Conservation (phyloP, 805 yeast genomes). For the Lachancea waltii region DNA sequence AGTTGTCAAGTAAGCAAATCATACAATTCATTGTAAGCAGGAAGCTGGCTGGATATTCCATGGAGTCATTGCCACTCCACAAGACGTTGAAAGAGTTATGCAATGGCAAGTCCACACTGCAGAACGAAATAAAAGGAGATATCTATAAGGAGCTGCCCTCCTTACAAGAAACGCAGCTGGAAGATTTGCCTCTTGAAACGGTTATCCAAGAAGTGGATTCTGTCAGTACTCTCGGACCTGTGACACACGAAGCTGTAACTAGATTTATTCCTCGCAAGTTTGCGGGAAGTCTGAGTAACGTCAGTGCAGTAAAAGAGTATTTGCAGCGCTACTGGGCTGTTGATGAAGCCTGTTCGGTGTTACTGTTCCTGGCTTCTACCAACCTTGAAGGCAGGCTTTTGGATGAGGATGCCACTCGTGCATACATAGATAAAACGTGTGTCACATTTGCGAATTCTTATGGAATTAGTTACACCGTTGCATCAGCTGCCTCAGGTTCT, state of each 20-base stretch:
- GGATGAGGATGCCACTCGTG: conserved; percentile 6
- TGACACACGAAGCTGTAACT: conserved; percentile 9
- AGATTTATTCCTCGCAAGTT: conserved; percentile 11
- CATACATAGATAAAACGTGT: conserved; percentile 11
- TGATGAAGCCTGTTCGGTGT: conserved; percentile 9
- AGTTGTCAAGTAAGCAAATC: conserved; percentile 8
- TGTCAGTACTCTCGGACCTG: conserved; percentile 8
- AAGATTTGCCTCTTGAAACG: conserved; percentile 8
- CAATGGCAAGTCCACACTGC: conserved; percentile 81
- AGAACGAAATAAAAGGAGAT: conserved; percentile 16
- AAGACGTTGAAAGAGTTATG: conserved; percentile 91
- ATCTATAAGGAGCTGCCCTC: conserved; percentile 11
- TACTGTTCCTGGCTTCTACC: conserved; percentile 10
- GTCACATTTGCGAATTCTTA: conserved; percentile 7
- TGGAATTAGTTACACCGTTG: conserved; percentile 89
- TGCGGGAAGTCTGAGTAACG: conserved; percentile 7
- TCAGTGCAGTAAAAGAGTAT: conserved; percentile 10
- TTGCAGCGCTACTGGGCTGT: conserved; percentile 10
- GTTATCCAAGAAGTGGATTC: conserved; percentile 2
- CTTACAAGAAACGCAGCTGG: conserved; percentile 9
- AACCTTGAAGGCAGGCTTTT: conserved; percentile 4
- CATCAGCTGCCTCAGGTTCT: neutral
- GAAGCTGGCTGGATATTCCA: conserved; percentile 15
- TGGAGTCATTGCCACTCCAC: conserved; percentile 45
- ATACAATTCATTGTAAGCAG: conserved; percentile 20